These are phyloP conservation scores for Nidula niveotomentosa DNA, from an alignment of 1,284 basidiomycete genomes.

Conservation along the genomic window DNA sequence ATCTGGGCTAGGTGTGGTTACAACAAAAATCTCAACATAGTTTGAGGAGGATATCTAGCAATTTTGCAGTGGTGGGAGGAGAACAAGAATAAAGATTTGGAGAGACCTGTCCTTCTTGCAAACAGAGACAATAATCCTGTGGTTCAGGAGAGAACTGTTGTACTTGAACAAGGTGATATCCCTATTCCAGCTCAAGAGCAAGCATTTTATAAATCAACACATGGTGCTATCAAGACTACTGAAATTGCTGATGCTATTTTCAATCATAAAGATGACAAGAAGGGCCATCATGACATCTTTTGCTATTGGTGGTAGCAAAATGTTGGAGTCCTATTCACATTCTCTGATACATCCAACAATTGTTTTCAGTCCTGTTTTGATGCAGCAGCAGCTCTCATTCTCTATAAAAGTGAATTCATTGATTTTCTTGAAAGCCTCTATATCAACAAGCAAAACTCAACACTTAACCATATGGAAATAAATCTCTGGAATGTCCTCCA, in stretches of 20 bases:
- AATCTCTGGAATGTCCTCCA: too few relatives aligned
- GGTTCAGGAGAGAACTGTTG: background rate
- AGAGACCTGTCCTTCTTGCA: background rate
- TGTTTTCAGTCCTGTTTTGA: conserved; percentile 23
- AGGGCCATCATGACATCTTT: conserved; percentile 24
- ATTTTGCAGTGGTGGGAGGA: background rate
- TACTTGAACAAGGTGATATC: background rate
- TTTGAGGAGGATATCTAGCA: background rate
- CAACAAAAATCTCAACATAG: background rate
- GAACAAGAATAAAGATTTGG: background rate
- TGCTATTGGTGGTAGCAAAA: conserved; percentile 16
- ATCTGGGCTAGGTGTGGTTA: background rate
- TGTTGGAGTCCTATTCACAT: conserved; percentile 13
- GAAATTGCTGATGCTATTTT: conserved; percentile 26
- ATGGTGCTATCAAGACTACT: conserved; percentile 27
- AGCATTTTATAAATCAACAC: conserved; percentile 18
- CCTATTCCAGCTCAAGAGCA: conserved; percentile 10
- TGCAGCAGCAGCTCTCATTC: conserved; percentile 1
- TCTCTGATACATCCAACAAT: conserved; percentile 29
- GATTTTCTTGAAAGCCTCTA: too few relatives aligned
- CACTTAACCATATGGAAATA: too few relatives aligned
- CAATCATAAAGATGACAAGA: conserved; percentile 32
- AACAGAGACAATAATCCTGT: background rate
- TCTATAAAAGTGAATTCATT: background rate
- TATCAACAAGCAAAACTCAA: too few relatives aligned